Evolutionary conservation across 1,139 yeast genomes (phyloP), one percentile per base, ranked within the genome.

Genomic region (Lodderomyces theae): DNA sequence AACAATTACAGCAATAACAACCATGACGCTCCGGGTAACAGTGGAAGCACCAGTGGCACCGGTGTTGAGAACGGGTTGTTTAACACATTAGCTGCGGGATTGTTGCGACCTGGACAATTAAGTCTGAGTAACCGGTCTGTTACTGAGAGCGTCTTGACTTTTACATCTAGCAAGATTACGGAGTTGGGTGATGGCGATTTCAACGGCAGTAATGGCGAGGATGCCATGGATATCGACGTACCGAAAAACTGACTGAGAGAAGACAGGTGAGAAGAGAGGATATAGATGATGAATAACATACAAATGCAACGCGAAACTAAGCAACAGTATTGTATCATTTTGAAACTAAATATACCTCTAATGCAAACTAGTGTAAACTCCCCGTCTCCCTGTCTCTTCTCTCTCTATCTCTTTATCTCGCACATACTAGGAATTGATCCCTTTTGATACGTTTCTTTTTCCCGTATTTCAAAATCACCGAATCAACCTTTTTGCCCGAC

Each of bases 391-490:
- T 9, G 8, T 21, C 6, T 21, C 9, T 21, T 21, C 23, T 21
- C 23, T 21, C 26, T 24, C 26, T 24, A 11, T 24, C 4, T 24
- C 11, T n/a, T 9, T 46, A 58, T 32, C 60, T 45, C n/a, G 53
- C 54, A 45, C 51, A 43, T 9, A 58, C 58, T 8, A 54, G 35
- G 37, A 51, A 53, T 42, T 52, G 58, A 35, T 68, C 70, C 50
- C 73, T 76, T 1, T 84, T 86, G 9, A 73, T 60, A 37, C 74
- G 73, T 55, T 75, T 80, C 60, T 82, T 81, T 50, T 79, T 76
- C 2, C 94, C 95, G 58, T 70, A 84, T 60, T 89, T 89, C 70
- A 88, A 70, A 13, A 88, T 72, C 48, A 86, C 77, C 39, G 77
- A 74, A 42, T 88, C 96, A 9, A 78, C 61, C 57, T 85, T 86